A percentile compares a stretch with the other conserved stretches of the same genome.
Evolutionary conservation across 2,329 filamentous ascomycete genomes (phyloP).

Genomic region (Dactylonectria estremocensis): DNA sequence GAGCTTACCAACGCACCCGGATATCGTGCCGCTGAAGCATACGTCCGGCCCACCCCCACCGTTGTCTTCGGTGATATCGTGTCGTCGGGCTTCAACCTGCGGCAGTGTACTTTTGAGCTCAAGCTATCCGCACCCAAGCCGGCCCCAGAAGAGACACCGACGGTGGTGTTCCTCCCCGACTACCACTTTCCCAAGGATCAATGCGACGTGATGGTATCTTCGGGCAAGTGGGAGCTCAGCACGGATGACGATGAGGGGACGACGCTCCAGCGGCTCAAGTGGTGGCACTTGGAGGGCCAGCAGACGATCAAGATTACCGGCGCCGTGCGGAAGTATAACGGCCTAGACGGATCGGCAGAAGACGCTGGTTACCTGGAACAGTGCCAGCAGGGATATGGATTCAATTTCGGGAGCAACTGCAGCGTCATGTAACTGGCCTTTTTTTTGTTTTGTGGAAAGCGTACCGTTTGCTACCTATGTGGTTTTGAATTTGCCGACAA

Average conservation of each 20-base stretch:
- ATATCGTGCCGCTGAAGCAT: slow-evolving; percentile 92
- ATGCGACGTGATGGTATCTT: slow-evolving; percentile 81
- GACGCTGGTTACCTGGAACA: slow-evolving; percentile 86
- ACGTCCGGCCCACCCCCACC: slow-evolving; percentile 87
- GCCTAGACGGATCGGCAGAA: slow-evolving; percentile 72
- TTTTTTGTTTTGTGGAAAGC: slow-evolving; percentile 4
- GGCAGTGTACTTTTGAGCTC: slow-evolving; percentile 83
- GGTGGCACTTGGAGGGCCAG: slow-evolving; percentile 93
- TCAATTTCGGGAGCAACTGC: slow-evolving; percentile 61
- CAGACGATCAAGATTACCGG: slow-evolving; percentile 86
- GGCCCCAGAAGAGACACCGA: slow-evolving; percentile 77
- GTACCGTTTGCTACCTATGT: slow-evolving; percentile 5
- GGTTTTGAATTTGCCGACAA: slow-evolving; percentile 13
- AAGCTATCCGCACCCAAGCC: slow-evolving; percentile 74
- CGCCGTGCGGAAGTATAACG: slow-evolving; percentile 75
- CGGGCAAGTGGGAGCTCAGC: slow-evolving; percentile 91
- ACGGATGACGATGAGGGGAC: slow-evolving; percentile 79
- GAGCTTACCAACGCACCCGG: slow-evolving; percentile 77
- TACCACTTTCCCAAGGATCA: slow-evolving; percentile 89
- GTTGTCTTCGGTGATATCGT: slow-evolving; percentile 79
- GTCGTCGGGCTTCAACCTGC: slow-evolving; percentile 86
- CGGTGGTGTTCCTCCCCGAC: slow-evolving; percentile 88
- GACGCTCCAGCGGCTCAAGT: slow-evolving; percentile 82
- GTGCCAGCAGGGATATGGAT: slow-evolving; percentile 66
- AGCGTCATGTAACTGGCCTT: slow-evolving; percentile 63